These are phyloP conservation scores for Plenodomus lindquistii DNA, from an alignment of 2,329 filamentous ascomycete species.

Conservation along the genomic window DNA sequence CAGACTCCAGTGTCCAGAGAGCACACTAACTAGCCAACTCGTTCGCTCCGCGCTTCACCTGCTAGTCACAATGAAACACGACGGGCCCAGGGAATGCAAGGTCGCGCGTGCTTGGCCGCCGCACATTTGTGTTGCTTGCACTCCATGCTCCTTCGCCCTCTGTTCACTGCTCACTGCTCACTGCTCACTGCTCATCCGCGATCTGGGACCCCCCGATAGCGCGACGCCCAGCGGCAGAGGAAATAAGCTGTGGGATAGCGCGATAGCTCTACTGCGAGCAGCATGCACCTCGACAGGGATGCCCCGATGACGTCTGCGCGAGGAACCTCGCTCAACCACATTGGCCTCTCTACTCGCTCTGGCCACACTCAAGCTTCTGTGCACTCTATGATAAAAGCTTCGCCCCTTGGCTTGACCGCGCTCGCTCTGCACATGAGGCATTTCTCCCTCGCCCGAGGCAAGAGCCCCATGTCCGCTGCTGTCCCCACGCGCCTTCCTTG, in stretches of 20 bases:
- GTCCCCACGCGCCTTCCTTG: conserved; percentile 10
- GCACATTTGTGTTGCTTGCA: no score
- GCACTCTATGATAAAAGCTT: conserved; percentile 20
- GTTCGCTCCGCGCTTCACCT: no score
- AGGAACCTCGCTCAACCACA: neutral
- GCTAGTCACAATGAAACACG: no score
- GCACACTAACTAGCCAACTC: no score
- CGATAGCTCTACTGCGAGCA: conserved; percentile 11
- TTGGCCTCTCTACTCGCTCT: neutral
- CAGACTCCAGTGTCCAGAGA: no score
- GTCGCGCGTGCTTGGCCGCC: no score
- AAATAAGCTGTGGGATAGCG: conserved; percentile 21
- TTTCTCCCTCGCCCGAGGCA: conserved; percentile 13
- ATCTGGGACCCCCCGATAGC: conserved; percentile 2
- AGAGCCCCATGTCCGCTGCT: conserved; percentile 1
- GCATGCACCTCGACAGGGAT: conserved; percentile 12
- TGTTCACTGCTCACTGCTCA: no score
- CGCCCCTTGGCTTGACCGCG: conserved; percentile 11
- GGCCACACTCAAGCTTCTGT: conserved; percentile 18
- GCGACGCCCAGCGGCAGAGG: conserved; percentile 8
- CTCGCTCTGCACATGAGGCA: conserved; percentile 6
- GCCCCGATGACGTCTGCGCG: conserved; percentile 4
- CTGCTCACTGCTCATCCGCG: neutral
- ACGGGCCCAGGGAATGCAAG: no score
- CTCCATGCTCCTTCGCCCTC: no score